Conservation (phyloP, 2,329 filamentous ascomycete species). For the Alternaria brassicae region DNA sequence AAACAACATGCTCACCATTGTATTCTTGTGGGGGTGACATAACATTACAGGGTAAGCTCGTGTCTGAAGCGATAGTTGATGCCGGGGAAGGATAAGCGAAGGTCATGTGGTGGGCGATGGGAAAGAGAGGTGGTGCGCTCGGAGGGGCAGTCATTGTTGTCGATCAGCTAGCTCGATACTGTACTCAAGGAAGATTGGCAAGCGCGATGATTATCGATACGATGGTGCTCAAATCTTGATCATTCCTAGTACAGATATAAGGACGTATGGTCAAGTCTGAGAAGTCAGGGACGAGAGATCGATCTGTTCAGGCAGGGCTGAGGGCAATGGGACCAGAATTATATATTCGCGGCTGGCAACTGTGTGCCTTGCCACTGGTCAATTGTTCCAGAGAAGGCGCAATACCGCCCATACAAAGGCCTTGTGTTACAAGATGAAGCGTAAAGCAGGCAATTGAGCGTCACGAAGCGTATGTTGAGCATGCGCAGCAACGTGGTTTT, state of each 20-base stretch:
- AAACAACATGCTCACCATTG: constrained; percentile 32
- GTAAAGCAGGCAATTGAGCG: constrained; percentile 17
- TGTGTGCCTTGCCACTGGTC: constrained; percentile 8
- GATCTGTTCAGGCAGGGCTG: constrained; percentile 32
- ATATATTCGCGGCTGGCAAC: constrained; percentile 20
- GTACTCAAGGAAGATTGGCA: constrained; percentile 8
- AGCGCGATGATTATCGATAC: constrained; percentile 3
- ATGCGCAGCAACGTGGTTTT: constrained; percentile 22
- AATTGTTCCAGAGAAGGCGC: constrained; percentile 18
- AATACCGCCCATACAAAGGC: constrained; percentile 9
- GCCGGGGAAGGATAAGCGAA: constrained; percentile 32
- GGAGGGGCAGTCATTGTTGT: constrained; percentile 35
- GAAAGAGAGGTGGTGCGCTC: constrained; percentile 32
- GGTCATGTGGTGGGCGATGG: constrained; percentile 27
- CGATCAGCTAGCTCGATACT: constrained; percentile 18
- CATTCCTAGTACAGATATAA: constrained; percentile 17
- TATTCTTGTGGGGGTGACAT: constrained; percentile 32
- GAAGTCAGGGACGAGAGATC: constrained; percentile 11
- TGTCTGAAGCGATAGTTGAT: constrained; percentile 30
- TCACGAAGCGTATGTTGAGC: constrained; percentile 25
- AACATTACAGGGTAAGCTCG: constrained; percentile 28
- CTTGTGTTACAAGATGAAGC: constrained; percentile 11
- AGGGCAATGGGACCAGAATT: constrained; percentile 20
- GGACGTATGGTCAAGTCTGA: background rate
- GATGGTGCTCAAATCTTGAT: constrained; percentile 7